phyloP scores from a whole-genome alignment of 352 stramenopile species.

The Phytophthora foliorum region DNA sequence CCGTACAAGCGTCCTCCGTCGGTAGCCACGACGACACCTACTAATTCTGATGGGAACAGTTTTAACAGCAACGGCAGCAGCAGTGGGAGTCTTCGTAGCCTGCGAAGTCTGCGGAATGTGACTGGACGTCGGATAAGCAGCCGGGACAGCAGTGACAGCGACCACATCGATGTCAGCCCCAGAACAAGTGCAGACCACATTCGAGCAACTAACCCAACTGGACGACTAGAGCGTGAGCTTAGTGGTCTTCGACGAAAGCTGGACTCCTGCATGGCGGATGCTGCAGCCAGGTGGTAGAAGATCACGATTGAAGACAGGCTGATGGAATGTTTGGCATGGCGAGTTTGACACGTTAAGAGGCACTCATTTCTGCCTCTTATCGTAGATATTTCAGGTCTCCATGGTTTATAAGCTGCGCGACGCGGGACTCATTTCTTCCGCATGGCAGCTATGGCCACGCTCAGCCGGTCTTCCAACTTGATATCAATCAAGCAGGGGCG shows the following conservation, averaged over 20 bases:
- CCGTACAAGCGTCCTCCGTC: conserved; percentile 44
- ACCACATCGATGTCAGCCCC: conserved; percentile 31
- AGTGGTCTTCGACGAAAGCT: conserved; percentile 62
- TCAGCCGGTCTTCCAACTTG: not conserved
- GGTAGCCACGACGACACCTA: conserved; percentile 33
- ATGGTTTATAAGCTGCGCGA: not conserved
- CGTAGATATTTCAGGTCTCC: not conserved
- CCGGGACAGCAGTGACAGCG: conserved; percentile 37
- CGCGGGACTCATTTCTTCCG: conserved; percentile 31
- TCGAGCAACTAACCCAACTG: conserved; percentile 28
- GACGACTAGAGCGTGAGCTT: conserved; percentile 66
- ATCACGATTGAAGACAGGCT: not conserved
- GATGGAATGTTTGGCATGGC: not conserved
- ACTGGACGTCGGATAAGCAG: conserved; percentile 42
- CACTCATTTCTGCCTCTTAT: conserved; percentile 38
- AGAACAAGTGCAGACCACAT: conserved; percentile 16
- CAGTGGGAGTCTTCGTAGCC: conserved; percentile 39
- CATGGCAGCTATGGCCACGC: not conserved
- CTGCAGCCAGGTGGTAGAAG: conserved; percentile 34
- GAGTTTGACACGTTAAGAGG: conserved; percentile 13
- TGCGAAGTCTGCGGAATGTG: conserved; percentile 35
- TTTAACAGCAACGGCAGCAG: conserved; percentile 42
- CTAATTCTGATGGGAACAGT: conserved; percentile 33
- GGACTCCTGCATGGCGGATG: conserved; percentile 60
- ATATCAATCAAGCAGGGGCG: not conserved